phyloP scores from a whole-genome alignment of 441 rosid genomes.

The Populus trichocarpa region DNA sequence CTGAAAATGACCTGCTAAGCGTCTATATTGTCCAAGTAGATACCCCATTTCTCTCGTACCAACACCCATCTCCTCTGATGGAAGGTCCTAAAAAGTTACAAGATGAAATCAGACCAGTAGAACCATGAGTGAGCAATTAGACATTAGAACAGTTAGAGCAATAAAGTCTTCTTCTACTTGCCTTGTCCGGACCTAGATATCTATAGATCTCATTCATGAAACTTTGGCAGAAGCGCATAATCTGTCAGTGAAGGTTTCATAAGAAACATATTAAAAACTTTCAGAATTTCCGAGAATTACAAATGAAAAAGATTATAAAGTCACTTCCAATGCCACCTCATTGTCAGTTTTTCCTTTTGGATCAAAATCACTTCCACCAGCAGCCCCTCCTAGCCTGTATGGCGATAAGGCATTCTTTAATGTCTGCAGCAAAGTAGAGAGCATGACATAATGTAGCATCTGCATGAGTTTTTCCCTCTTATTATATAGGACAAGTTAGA shows the following conservation, averaged over 20 bases:
- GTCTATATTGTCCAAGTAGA: slow-evolving; percentile 96
- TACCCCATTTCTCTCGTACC: slow-evolving; percentile 98
- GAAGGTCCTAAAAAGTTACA: slow-evolving; percentile 65
- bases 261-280: slow-evolving; percentile 26
- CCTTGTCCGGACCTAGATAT: slow-evolving; percentile 95
- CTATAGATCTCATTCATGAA: slow-evolving; percentile 93
- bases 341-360: slow-evolving; percentile 98
- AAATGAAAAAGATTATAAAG: neutral
- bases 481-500: neutral
- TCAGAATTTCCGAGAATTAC: slow-evolving; percentile 21
- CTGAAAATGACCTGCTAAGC: slow-evolving; percentile 98
- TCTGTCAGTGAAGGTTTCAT: slow-evolving; percentile 49
- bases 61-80: slow-evolving; percentile 99
- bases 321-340: slow-evolving; percentile 51
- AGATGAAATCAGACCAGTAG: slow-evolving; percentile 15
- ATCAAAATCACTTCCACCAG: slow-evolving; percentile 99
- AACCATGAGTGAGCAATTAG: slow-evolving; percentile 4
- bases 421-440: slow-evolving; percentile 50
- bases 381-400: slow-evolving; percentile 97
- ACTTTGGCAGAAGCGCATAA: slow-evolving; percentile 99
- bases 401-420: slow-evolving; percentile 94
- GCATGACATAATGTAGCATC: slow-evolving; percentile 1
- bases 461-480: slow-evolving; percentile 7
- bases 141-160: slow-evolving; percentile 7
- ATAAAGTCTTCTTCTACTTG: slow-evolving; percentile 22